Percentiles rank a stretch among this genome's conserved stretches.
phyloP scores from a whole-genome alignment of 2,329 filamentous ascomycete genomes.

The Cryphonectria parasitica region DNA sequence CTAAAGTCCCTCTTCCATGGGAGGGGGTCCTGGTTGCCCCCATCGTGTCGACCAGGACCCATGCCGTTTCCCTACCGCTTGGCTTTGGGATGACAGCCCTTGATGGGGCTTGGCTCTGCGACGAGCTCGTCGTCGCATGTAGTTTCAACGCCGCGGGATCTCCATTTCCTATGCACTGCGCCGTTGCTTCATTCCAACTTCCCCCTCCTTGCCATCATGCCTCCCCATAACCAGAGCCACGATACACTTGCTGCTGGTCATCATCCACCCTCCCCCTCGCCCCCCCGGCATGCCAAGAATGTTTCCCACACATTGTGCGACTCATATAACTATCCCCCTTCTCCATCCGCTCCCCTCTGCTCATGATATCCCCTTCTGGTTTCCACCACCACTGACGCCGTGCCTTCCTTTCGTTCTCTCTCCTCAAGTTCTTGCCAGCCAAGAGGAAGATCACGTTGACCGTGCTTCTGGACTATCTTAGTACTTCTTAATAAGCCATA shows the following conservation, averaged over 20 bases:
- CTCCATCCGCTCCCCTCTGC: conserved; percentile 14
- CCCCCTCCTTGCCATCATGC: conserved; percentile 19
- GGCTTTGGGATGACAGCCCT: conserved; percentile 10
- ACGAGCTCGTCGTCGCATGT: conserved; percentile 29
- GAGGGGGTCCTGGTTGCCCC: neutral
- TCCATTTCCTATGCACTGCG: conserved; percentile 30
- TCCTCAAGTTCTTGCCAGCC: conserved; percentile 34
- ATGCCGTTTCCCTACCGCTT: conserved; percentile 5
- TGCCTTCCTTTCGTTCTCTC: conserved; percentile 27
- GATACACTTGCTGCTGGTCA: conserved; percentile 11
- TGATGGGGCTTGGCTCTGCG: conserved; percentile 16
- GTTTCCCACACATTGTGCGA: conserved; percentile 12
- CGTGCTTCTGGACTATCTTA: conserved; percentile 34
- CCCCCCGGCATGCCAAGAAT: conserved; percentile 24
- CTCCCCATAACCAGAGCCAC: conserved; percentile 17
- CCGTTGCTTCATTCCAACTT: conserved; percentile 14
- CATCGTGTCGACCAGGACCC: conserved; percentile 7
- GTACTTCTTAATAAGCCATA: conserved; percentile 25
- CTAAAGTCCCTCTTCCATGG: conserved; percentile 1
- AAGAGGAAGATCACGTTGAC: conserved; percentile 41
- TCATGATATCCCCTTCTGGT: conserved; percentile 9
- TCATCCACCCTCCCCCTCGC: conserved; percentile 17
- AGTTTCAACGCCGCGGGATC: conserved; percentile 40
- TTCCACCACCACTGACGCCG: conserved; percentile 24
- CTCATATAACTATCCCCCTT: conserved; percentile 27